Conservation (phyloP, 805 yeast species). For the Zygosaccharomyces bailii region DNA sequence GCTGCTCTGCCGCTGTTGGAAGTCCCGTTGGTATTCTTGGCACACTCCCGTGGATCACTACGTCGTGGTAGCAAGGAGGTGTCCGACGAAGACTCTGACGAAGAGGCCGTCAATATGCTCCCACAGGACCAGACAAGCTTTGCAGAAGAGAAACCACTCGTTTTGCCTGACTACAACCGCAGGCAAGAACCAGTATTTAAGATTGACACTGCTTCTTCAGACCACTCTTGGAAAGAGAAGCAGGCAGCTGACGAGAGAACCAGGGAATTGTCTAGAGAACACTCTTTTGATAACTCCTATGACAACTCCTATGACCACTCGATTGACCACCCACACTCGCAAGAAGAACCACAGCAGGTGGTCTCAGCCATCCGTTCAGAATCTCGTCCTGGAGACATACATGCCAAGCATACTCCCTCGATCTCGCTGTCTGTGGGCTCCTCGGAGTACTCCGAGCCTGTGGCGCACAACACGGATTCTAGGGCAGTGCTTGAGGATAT, state of each 20-base stretch:
- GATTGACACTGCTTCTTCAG: slow-evolving; percentile 15
- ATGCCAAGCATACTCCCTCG: slow-evolving; percentile 5
- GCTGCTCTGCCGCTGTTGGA: slow-evolving; percentile 54
- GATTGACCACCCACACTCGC: neutral
- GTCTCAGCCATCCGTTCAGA: slow-evolving; percentile 2
- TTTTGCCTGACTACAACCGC: slow-evolving; percentile 10
- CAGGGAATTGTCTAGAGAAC: slow-evolving; percentile 6
- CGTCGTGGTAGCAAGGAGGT: slow-evolving; percentile 12
- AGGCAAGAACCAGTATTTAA: slow-evolving; percentile 14
- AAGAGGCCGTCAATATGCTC: slow-evolving; percentile 15
- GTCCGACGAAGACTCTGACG: slow-evolving; percentile 22
- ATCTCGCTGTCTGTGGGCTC: slow-evolving; percentile 23
- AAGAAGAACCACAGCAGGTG: neutral
- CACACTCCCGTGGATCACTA: slow-evolving; percentile 27
- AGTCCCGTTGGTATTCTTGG: slow-evolving; percentile 47
- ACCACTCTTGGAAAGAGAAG: slow-evolving; percentile 8
- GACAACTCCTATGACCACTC: slow-evolving; percentile 4
- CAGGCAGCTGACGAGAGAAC: slow-evolving; percentile 2
- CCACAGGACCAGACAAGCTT: slow-evolving; percentile 10
- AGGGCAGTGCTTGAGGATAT: slow-evolving; percentile 27
- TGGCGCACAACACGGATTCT: slow-evolving; percentile 12
- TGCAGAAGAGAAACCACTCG: slow-evolving; percentile 13
- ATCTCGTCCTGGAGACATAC: neutral
- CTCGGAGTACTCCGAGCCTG: slow-evolving; percentile 22
- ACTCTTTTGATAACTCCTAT: slow-evolving; percentile 1